phyloP scores from a whole-genome alignment of 495 filamentous ascomycete species.

The Niebla homalea region DNA sequence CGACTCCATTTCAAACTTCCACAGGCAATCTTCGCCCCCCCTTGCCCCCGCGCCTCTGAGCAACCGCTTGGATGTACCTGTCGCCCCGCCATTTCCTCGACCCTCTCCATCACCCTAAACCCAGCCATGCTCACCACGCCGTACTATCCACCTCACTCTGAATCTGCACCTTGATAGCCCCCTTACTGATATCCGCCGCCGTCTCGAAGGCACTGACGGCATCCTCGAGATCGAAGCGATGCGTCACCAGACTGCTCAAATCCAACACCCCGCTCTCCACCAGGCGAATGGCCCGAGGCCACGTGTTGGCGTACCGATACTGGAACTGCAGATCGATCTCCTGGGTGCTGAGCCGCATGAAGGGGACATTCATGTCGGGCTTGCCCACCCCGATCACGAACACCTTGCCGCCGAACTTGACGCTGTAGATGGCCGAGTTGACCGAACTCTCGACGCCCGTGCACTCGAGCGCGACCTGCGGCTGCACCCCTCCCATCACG shows the following conservation, averaged over 20 bases:
- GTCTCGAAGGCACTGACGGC: slow-evolving; percentile 63
- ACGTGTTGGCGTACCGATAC: slow-evolving; percentile 72
- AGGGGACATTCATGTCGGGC: slow-evolving; percentile 65
- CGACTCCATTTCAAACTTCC: too few relatives aligned
- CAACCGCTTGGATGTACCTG: too few relatives aligned
- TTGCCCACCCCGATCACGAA: slow-evolving; percentile 80
- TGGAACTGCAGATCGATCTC: slow-evolving; percentile 70
- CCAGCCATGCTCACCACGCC: not conserved
- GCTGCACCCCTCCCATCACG: slow-evolving; percentile 38
- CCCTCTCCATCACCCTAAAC: too few relatives aligned
- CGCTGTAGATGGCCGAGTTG: slow-evolving; percentile 55
- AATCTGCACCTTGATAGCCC: slow-evolving; percentile 78
- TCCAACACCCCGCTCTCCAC: slow-evolving; percentile 48
- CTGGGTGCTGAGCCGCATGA: slow-evolving; percentile 65
- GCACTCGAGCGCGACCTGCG: slow-evolving; percentile 73
- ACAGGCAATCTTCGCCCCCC: too few relatives aligned
- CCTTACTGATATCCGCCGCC: slow-evolving; percentile 46
- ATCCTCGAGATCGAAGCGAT: slow-evolving; percentile 54
- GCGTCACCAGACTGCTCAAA: slow-evolving; percentile 58
- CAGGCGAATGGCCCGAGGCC: slow-evolving; percentile 67
- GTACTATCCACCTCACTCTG: slow-evolving; percentile 22
- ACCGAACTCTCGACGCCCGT: slow-evolving; percentile 67
- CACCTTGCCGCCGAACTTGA: slow-evolving; percentile 62
- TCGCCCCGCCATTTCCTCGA: too few relatives aligned
- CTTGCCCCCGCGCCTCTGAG: too few relatives aligned